Percentiles rank a stretch among this genome's conserved stretches.
Conservation (phyloP, 2,329 filamentous ascomycete species). For the Achaetomium macrosporum region DNA sequence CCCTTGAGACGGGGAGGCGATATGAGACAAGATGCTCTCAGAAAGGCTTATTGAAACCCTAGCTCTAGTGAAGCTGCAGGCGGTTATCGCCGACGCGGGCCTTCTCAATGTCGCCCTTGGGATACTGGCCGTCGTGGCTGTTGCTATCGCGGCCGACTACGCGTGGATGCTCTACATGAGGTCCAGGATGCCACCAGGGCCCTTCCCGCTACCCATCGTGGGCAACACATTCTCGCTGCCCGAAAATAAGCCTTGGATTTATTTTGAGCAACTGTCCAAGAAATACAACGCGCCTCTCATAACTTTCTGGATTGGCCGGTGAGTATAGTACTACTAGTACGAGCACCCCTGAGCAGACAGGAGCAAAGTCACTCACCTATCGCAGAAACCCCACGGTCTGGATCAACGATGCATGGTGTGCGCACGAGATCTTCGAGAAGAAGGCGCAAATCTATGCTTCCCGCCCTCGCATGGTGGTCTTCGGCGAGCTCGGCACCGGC, state of each 20-base stretch:
- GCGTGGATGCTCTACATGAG: slow-evolving; percentile 44
- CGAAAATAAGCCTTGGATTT: slow-evolving; percentile 51
- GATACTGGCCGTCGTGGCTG: slow-evolving; percentile 22
- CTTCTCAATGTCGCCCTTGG: slow-evolving; percentile 19
- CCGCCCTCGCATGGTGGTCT: slow-evolving; percentile 44
- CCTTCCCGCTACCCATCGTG: slow-evolving; percentile 47
- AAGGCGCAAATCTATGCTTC: slow-evolving; percentile 46
- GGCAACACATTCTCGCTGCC: slow-evolving; percentile 52
- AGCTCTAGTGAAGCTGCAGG: slow-evolving; percentile 24
- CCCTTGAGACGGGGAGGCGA: background rate
- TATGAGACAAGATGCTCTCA: slow-evolving; percentile 23
- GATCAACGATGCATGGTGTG: slow-evolving; percentile 45
- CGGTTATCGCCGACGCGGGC: slow-evolving; percentile 18
- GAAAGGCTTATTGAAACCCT: slow-evolving; percentile 20
- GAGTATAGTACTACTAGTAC: too few relatives aligned
- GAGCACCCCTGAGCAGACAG: too few relatives aligned
- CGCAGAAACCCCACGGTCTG: slow-evolving; percentile 38
- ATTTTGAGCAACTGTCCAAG: slow-evolving; percentile 49
- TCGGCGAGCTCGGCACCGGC: slow-evolving; percentile 40
- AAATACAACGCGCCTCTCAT: slow-evolving; percentile 44
- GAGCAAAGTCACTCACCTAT: too few relatives aligned
- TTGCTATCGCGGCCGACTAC: slow-evolving; percentile 38
- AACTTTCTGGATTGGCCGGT: slow-evolving; percentile 52
- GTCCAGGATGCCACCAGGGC: slow-evolving; percentile 48
- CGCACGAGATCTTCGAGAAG: slow-evolving; percentile 50